Conservation (phyloP, 1,139 yeast species). For the Meyerozyma guilliermondii region DNA sequence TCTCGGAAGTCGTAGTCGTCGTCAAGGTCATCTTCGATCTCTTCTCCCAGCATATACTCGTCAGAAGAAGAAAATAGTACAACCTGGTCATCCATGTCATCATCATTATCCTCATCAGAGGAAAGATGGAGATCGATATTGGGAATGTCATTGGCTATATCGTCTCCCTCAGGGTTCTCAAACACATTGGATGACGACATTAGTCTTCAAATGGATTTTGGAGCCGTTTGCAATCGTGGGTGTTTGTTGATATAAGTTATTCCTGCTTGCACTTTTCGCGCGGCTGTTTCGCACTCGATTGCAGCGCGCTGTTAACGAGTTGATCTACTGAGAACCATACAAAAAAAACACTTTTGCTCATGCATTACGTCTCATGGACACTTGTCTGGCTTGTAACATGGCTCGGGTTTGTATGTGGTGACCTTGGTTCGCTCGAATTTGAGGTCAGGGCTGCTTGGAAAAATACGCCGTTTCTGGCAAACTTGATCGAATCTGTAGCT, state of each 20-base stretch:
- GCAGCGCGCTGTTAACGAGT: too few relatives aligned
- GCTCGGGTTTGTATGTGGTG: neutral
- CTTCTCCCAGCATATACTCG: conserved; percentile 19
- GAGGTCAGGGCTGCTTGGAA: conserved; percentile 25
- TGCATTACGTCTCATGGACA: neutral
- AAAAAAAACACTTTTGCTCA: neutral
- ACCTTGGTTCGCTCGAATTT: conserved; percentile 3
- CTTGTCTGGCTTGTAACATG: neutral
- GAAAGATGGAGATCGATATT: neutral
- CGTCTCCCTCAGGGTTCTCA: conserved; percentile 11
- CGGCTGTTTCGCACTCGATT: neutral
- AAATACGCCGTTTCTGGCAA: conserved; percentile 40
- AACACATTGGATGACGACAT: conserved; percentile 12
- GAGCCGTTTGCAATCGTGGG: neutral
- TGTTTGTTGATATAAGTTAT: neutral
- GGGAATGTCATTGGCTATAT: conserved; percentile 1
- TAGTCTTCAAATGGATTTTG: neutral
- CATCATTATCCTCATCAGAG: conserved; percentile 14
- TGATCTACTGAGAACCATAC: neutral
- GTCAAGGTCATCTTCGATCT: conserved; percentile 33
- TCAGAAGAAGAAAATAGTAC: conserved; percentile 18
- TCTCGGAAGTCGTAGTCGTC: conserved; percentile 50
- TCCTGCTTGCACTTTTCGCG: neutral
- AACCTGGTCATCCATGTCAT: conserved; percentile 10
- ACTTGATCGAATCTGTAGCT: conserved; percentile 52